Percentiles rank a stretch among this genome's conserved stretches.
phyloP scores from a whole-genome alignment of 176 grass and related monocot species.

The Aechmea fasciata region DNA sequence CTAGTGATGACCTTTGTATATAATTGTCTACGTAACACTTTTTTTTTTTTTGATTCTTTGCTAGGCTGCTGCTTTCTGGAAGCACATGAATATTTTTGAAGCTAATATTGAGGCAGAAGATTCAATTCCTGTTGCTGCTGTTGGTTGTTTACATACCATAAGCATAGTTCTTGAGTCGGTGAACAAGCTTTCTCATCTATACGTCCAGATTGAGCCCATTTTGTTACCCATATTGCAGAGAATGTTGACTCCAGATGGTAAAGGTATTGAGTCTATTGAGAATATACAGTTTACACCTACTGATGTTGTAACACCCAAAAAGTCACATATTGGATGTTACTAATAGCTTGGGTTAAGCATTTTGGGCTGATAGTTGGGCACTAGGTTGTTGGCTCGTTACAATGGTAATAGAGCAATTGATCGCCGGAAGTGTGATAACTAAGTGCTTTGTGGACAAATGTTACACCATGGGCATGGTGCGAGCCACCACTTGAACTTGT shows the following conservation, averaged over 20 bases:
- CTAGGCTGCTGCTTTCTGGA: slow-evolving; percentile 82
- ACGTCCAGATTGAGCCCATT: slow-evolving; percentile 58
- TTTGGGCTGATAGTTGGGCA: too few species aligned
- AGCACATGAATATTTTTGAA: slow-evolving; percentile 69
- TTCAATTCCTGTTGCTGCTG: slow-evolving; percentile 74
- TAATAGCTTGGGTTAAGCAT: too few species aligned
- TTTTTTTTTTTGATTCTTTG: slow-evolving; percentile 11
- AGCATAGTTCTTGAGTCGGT: slow-evolving; percentile 84
- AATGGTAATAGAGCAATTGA: too few species aligned
- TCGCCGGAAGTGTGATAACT: too few species aligned
- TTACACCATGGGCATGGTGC: too few species aligned
- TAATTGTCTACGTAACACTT: background rate
- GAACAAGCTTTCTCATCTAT: slow-evolving; percentile 76
- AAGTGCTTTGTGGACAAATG: too few species aligned
- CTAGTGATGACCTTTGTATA: background rate
- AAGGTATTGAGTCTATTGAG: slow-evolving; percentile 37
- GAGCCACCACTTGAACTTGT: too few species aligned
- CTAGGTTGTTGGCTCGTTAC: too few species aligned
- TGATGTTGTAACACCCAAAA: background rate
- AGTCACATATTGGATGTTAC: too few species aligned
- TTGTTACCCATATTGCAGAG: slow-evolving; percentile 73
- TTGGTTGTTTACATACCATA: slow-evolving; percentile 78
- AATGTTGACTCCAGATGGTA: slow-evolving; percentile 78
- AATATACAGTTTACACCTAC: background rate
- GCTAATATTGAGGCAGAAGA: slow-evolving; percentile 75